Evolutionary conservation across 768 basidiomycete genomes (phyloP), one percentile per base, ranked within the genome.

Genomic region (Russula vinacea): DNA sequence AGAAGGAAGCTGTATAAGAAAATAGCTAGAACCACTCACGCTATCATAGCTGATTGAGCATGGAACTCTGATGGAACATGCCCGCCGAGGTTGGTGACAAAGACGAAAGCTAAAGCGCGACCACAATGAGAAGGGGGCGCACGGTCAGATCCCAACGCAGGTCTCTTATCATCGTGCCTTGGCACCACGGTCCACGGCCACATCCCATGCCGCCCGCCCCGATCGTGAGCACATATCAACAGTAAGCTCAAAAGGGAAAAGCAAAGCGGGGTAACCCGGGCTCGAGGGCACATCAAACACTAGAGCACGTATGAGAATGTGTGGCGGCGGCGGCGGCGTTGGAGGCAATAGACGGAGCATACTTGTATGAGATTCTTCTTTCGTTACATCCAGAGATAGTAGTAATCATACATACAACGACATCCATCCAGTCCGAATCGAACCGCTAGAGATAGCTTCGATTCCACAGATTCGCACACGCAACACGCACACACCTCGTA

Each of bases 11-110:
- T 35, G 8, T 35, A 35, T 10, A 3, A 35, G 35, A 35, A 35
- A 35, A 35, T 35, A 35, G 35, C 35, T 7, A 35, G 10, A 35
- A 7, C 6, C 29, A 29, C 5, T 29, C 29, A 5, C 29, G 29
- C 29, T 29, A 29, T 29, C 29, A 29, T 29, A 5, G 29, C 29
- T 29, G 29, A 29, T 29, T 29, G 35, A 35, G 17, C 5, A n/a
- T 45, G 44, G 44, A 47, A 22, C n/a, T 47, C 45, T 47, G 45
- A 47, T 47, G 45, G 45, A 47, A 47, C 45, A 22, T 47, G n/a
- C n/a, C 44, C n/a, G 29, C 33, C 8, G 11, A n/a, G 17, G 35
- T 37, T 11, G 1, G 5, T 29, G 32, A 7, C n/a, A 13, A 16
- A 13, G n/a, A n/a, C 13, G 35, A 37, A 54, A 13, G 7, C n/a